A percentile compares a stretch with the other conserved stretches of the same genome.
Evolutionary conservation across 805 yeast species (phyloP).

Genomic region (Hanseniaspora pseudoguilliermondii): DNA sequence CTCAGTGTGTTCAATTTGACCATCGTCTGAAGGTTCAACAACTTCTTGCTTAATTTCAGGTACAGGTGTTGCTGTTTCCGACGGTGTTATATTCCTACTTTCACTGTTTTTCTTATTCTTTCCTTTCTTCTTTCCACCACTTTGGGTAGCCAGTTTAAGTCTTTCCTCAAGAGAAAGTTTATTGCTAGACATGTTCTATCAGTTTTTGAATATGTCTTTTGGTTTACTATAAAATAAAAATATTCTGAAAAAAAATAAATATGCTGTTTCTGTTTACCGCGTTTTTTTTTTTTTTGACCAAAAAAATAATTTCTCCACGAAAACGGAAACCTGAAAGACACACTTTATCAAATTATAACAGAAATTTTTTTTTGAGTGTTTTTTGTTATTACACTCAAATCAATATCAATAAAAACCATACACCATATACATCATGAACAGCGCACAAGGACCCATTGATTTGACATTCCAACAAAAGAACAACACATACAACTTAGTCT

Average conservation of each 20-base stretch:
- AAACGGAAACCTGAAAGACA: no score
- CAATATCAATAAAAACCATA: background rate
- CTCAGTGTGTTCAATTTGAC: background rate
- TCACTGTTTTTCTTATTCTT: conserved; percentile 20
- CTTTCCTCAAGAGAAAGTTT: conserved; percentile 74
- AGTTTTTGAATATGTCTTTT: background rate
- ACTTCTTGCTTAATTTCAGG: background rate
- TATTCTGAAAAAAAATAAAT: background rate
- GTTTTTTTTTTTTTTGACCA: background rate
- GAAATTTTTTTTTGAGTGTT: no score
- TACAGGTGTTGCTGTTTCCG: background rate
- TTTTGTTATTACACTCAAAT: background rate
- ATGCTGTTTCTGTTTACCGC: no score
- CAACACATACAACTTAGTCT: conserved; percentile 9
- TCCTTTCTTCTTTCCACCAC: conserved; percentile 24
- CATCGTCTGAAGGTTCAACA: background rate
- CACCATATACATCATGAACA: background rate
- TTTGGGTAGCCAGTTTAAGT: conserved; percentile 64
- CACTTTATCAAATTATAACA: no score
- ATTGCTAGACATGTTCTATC: conserved; percentile 30
- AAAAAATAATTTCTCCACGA: background rate
- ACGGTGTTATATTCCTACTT: background rate
- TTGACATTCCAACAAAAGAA: background rate
- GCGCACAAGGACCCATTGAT: background rate
- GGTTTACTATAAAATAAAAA: no score